Evolutionary conservation across 306 rosid genomes (phyloP).

Genomic region (Cajanus cajan): DNA sequence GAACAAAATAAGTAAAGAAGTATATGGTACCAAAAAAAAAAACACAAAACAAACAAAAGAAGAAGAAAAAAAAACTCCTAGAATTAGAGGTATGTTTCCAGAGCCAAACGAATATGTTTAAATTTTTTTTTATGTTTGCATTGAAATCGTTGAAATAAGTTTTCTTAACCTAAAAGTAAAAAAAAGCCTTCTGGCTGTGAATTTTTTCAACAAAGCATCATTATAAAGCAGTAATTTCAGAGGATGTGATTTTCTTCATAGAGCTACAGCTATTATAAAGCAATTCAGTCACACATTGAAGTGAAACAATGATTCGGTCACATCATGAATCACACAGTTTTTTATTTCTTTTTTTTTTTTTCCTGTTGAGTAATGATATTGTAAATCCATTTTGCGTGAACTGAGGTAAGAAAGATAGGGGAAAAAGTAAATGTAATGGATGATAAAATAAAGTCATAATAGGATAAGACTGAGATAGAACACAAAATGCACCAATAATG

Average conservation of each 20-base stretch:
- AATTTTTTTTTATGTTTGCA: background rate
- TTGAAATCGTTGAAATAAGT: background rate
- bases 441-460: no score
- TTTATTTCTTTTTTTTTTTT: no score
- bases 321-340: background rate
- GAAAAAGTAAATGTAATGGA: no score
- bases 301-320: background rate
- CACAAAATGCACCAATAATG: no score
- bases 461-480: no score
- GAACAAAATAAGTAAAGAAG: no score
- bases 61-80: background rate
- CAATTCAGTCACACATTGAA: no score
- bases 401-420: no score
- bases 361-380: no score
- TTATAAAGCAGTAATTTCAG: background rate
- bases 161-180: background rate
- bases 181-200: background rate
- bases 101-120: background rate
- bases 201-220: constrained; percentile 1
- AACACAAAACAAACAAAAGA: no score
- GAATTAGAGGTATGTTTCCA: background rate
- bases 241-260: background rate
- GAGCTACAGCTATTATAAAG: background rate
- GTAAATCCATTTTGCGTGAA: no score
- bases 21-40: background rate